These are phyloP conservation scores for Choanephora cucurbitarum DNA, from an alignment of 371 early-diverging fungal species.

Conservation along the genomic window DNA sequence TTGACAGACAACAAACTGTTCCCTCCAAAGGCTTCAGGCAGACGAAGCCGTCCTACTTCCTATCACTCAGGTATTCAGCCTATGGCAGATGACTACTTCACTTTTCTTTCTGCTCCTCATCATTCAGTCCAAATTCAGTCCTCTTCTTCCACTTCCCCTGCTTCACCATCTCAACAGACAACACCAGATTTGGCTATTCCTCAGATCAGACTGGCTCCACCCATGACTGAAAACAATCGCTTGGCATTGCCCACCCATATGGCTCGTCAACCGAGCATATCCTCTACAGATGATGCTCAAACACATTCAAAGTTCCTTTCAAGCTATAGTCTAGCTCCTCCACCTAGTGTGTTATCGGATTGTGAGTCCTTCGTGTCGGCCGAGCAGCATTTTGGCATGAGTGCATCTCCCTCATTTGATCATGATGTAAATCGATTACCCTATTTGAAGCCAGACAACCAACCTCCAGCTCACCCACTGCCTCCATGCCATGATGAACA, in stretches of 20 bases:
- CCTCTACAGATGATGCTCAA: background rate
- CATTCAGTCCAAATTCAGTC: conserved; percentile 4
- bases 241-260: background rate
- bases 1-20: conserved; percentile 1
- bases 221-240: conserved; percentile 7
- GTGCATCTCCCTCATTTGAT: conserved; percentile 17
- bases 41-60: background rate
- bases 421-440: background rate
- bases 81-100: conserved; percentile 38
- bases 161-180: background rate
- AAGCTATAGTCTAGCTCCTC: conserved; percentile 6
- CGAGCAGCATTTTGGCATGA: conserved; percentile 28
- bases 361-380: conserved; percentile 33
- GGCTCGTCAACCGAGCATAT: background rate
- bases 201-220: conserved; percentile 44
- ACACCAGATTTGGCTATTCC: conserved; percentile 28
- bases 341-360: conserved; percentile 29
- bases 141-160: background rate
- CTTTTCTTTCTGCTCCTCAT: conserved; percentile 36
- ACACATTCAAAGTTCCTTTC: conserved; percentile 4
- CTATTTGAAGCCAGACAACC: background rate
- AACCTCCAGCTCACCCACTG: too few relatives aligned
- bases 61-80: background rate
- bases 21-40: conserved; percentile 2
- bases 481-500: too few relatives aligned